Evolutionary conservation across 129 eudicot species (phyloP).

Genomic region (Gnaphalium uliginosum): DNA sequence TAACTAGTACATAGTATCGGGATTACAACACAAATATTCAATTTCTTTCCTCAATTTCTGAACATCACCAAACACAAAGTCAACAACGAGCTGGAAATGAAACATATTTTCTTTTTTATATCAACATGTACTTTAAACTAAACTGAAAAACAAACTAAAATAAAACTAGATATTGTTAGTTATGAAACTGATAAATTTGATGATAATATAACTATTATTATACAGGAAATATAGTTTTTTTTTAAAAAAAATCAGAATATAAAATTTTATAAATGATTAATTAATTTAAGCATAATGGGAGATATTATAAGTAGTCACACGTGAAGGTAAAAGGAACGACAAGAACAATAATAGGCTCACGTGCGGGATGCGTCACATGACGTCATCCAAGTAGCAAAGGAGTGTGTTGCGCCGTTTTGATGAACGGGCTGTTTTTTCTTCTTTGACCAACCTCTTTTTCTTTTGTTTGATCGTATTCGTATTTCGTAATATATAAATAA

Average conservation of each 20-base stretch:
- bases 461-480: background rate
- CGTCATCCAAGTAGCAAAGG: slow-evolving; percentile 27
- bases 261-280: too few relatives aligned
- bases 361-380: slow-evolving; percentile 55
- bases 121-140: background rate
- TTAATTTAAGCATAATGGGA: too few relatives aligned
- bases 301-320: slow-evolving; percentile 35
- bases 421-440: slow-evolving; percentile 49
- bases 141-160: too few relatives aligned
- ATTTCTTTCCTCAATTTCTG: slow-evolving; percentile 28
- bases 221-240: background rate
- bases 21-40: slow-evolving; percentile 34
- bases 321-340: slow-evolving; percentile 40
- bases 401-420: slow-evolving; percentile 63
- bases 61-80: slow-evolving; percentile 49
- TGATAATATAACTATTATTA: too few relatives aligned
- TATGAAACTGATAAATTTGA: background rate
- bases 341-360: slow-evolving; percentile 43
- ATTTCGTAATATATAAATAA: background rate
- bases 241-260: too few relatives aligned
- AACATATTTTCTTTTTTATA: background rate
- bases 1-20: slow-evolving; percentile 20
- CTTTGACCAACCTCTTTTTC: slow-evolving; percentile 25
- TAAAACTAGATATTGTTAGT: too few relatives aligned
- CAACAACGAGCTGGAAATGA: slow-evolving; percentile 33